A percentile compares a stretch with the other conserved stretches of the same genome.
These are phyloP conservation scores for Colletotrichum plurivorum DNA, from an alignment of 2,329 filamentous ascomycete genomes.

Conservation along the genomic window DNA sequence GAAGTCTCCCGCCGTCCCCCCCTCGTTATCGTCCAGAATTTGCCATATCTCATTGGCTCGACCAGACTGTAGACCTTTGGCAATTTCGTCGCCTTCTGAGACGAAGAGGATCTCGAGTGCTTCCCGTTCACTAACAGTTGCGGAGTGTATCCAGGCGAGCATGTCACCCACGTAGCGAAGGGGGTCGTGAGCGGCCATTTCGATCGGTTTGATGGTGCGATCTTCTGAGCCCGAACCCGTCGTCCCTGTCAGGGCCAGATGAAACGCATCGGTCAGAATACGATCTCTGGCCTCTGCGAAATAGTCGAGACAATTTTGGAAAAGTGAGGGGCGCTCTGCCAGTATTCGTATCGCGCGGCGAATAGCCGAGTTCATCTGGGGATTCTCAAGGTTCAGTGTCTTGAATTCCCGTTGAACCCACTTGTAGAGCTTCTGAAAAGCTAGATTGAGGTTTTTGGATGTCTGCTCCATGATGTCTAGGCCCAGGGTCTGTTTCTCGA, in stretches of 20 bases:
- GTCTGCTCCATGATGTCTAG: conserved; percentile 93
- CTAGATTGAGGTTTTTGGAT: conserved; percentile 86
- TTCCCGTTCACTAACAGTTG: conserved; percentile 93
- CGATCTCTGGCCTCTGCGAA: conserved; percentile 93
- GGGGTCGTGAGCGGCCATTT: conserved; percentile 92
- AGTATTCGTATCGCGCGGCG: conserved; percentile 87
- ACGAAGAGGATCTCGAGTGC: conserved; percentile 93
- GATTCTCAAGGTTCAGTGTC: conserved; percentile 91
- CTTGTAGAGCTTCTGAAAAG: conserved; percentile 95
- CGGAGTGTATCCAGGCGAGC: conserved; percentile 96
- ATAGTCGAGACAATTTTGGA: conserved; percentile 93
- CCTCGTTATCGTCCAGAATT: conserved; percentile 71
- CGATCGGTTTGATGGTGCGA: conserved; percentile 85
- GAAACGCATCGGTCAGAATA: conserved; percentile 90
- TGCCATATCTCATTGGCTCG: conserved; percentile 89
- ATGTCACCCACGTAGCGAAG: conserved; percentile 96
- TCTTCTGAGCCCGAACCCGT: conserved; percentile 71
- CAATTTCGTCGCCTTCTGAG: conserved; percentile 89
- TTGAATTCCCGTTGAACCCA: conserved; percentile 97
- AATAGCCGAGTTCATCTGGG: conserved; percentile 89
- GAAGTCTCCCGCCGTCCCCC: conserved; percentile 71
- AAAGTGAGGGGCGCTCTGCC: conserved; percentile 89
- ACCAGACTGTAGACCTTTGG: conserved; percentile 83
- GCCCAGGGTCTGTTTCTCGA: conserved; percentile 89
- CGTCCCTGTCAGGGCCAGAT: conserved; percentile 85